A percentile compares a stretch with the other conserved stretches of the same genome.
These are phyloP conservation scores for Linnemannia schmuckeri DNA, from an alignment of 192 early-diverging fungal genomes.

Conservation along the genomic window DNA sequence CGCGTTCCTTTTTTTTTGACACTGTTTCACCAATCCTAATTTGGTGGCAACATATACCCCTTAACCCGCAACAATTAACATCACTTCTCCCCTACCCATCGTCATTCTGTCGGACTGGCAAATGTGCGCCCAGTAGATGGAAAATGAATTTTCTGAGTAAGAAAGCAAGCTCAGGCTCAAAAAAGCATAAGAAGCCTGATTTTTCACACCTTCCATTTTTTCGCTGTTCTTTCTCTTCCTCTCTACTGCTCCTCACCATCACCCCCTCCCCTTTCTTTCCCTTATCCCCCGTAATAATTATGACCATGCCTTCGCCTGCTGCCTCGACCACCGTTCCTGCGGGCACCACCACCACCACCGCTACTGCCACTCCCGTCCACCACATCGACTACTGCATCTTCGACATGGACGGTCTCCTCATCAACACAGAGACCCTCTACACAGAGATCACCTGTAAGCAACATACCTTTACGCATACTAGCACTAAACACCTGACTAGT, in stretches of 20 bases:
- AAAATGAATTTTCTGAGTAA: background rate
- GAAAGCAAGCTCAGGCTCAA: background rate
- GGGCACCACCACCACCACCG: background rate
- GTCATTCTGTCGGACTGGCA: background rate
- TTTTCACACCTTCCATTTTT: background rate
- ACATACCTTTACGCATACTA: background rate
- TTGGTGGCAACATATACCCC: constrained; percentile 6
- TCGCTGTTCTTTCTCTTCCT: background rate
- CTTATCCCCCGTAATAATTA: background rate
- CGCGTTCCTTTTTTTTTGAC: background rate
- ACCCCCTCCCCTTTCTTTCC: background rate
- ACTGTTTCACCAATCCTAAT: background rate
- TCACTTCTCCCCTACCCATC: no score
- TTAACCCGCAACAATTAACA: background rate
- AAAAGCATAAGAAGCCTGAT: background rate
- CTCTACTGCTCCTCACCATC: background rate
- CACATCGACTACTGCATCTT: constrained; percentile 78
- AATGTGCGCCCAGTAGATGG: background rate
- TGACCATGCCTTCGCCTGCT: constrained; percentile 20
- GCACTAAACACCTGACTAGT: constrained; percentile 17
- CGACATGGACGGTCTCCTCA: constrained; percentile 86
- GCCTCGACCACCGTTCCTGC: background rate
- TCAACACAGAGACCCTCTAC: constrained; percentile 93
- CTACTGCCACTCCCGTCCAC: constrained; percentile 14
- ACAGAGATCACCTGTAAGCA: constrained; percentile 83